Percentiles rank a stretch among this genome's conserved stretches.
Conservation (phyloP, 805 yeast species). For the Hanseniaspora guilliermondii region DNA sequence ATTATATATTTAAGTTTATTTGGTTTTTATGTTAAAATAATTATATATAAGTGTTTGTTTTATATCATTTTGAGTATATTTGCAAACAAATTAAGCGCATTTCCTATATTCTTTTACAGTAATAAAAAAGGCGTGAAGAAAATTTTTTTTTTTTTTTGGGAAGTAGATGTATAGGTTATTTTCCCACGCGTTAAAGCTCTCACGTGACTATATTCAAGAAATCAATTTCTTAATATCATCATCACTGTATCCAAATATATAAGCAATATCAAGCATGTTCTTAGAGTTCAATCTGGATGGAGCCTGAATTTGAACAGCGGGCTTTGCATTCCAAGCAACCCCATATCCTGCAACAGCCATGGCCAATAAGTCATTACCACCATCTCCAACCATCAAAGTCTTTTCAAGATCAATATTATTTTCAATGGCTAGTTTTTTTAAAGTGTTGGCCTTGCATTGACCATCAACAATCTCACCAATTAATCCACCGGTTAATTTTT, state of each 20-base stretch:
- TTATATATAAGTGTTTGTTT: too few relatives aligned
- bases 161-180: background rate
- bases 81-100: too few relatives aligned
- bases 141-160: background rate
- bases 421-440: conserved; percentile 43
- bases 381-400: conserved; percentile 87
- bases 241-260: conserved; percentile 48
- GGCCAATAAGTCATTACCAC: conserved; percentile 90
- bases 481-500: conserved; percentile 58
- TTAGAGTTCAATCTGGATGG: conserved; percentile 68
- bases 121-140: too few relatives aligned
- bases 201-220: background rate
- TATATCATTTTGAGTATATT: too few relatives aligned
- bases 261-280: conserved; percentile 63
- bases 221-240: conserved; percentile 1
- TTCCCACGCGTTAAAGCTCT: background rate
- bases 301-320: conserved; percentile 72
- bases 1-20: background rate
- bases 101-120: too few relatives aligned
- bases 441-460: conserved; percentile 59
- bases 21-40: background rate
- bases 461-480: conserved; percentile 81
- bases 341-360: conserved; percentile 90
- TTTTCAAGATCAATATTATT: conserved; percentile 37
- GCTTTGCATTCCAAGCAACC: conserved; percentile 95